phyloP scores from a whole-genome alignment of 2,329 filamentous ascomycete species.

The Alternaria gansuensis region DNA sequence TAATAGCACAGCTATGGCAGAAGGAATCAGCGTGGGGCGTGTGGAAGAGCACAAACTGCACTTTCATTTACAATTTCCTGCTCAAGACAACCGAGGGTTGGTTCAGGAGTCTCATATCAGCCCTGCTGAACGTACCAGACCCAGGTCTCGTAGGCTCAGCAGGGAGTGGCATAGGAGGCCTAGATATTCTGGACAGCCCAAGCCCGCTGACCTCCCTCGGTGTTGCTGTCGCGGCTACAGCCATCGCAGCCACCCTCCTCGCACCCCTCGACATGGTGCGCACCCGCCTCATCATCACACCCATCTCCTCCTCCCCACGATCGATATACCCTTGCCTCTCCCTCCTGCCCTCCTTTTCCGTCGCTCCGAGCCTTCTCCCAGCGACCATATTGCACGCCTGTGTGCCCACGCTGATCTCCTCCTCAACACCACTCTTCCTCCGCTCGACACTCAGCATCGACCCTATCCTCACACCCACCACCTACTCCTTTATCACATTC shows the following conservation, averaged over 20 bases:
- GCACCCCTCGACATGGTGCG: constrained; percentile 90
- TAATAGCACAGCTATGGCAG: constrained; percentile 86
- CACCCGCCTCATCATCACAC: constrained; percentile 85
- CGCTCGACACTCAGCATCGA: constrained; percentile 87
- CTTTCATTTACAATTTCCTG: constrained; percentile 88
- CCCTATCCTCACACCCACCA: constrained; percentile 78
- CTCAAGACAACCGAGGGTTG: constrained; percentile 90
- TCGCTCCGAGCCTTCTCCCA: constrained; percentile 73
- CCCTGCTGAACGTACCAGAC: constrained; percentile 89
- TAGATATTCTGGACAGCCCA: constrained; percentile 82
- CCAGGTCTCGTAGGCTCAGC: constrained; percentile 65
- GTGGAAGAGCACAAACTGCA: constrained; percentile 92
- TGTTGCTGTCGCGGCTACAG: constrained; percentile 72
- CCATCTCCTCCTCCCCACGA: constrained; percentile 75
- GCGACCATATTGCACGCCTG: constrained; percentile 89
- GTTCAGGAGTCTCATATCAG: constrained; percentile 88
- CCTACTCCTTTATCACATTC: constrained; percentile 85
- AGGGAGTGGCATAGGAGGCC: constrained; percentile 65
- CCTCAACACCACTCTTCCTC: constrained; percentile 84
- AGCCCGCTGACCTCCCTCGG: constrained; percentile 83
- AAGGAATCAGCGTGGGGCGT: constrained; percentile 90
- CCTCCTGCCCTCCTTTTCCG: constrained; percentile 74
- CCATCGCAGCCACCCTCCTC: constrained; percentile 78
- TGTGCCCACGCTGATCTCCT: constrained; percentile 81
- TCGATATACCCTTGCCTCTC: constrained; percentile 81